Conservation (phyloP, 2,329 filamentous ascomycete genomes). For the Blastomyces gilchristii region DNA sequence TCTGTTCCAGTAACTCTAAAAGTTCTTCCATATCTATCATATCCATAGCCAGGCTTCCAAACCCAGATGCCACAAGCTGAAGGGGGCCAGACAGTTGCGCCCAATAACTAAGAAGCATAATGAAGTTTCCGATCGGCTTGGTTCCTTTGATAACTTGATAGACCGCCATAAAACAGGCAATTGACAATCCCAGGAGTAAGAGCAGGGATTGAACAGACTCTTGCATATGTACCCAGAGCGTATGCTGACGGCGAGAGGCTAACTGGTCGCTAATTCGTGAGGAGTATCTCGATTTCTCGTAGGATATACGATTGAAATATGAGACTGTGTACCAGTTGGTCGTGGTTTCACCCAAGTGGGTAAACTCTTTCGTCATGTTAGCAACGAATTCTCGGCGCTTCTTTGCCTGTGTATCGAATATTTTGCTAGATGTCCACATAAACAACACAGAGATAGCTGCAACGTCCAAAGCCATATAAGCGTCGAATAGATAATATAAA, state of each 20-base stretch:
- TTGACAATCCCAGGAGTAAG: slow-evolving; percentile 41
- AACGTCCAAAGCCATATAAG: slow-evolving; percentile 47
- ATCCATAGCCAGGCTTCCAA: slow-evolving; percentile 40
- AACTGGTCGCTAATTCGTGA: slow-evolving; percentile 31
- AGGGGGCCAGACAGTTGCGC: slow-evolving; percentile 40
- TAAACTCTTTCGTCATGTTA: slow-evolving; percentile 40
- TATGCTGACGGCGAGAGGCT: slow-evolving; percentile 28
- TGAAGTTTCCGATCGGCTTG: slow-evolving; percentile 50
- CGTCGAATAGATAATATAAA: slow-evolving; percentile 54
- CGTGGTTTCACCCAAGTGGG: slow-evolving; percentile 48
- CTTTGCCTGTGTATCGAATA: slow-evolving; percentile 32
- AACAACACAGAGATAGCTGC: slow-evolving; percentile 41
- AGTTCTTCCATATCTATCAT: slow-evolving; percentile 53
- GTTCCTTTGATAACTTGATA: slow-evolving; percentile 42
- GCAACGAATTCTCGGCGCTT: slow-evolving; percentile 32
- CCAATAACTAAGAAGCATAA: slow-evolving; percentile 59
- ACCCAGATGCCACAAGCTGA: slow-evolving; percentile 41
- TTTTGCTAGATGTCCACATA: slow-evolving; percentile 39
- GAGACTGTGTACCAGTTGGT: slow-evolving; percentile 51
- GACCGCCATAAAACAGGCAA: slow-evolving; percentile 43
- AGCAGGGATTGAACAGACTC: slow-evolving; percentile 37
- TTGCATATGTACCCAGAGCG: slow-evolving; percentile 25
- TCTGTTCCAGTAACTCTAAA: slow-evolving; percentile 40
- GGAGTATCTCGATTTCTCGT: slow-evolving; percentile 44
- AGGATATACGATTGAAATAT: slow-evolving; percentile 47